These are phyloP conservation scores for Fonsecaea erecta DNA, from an alignment of 2,329 filamentous ascomycete species.

Conservation along the genomic window DNA sequence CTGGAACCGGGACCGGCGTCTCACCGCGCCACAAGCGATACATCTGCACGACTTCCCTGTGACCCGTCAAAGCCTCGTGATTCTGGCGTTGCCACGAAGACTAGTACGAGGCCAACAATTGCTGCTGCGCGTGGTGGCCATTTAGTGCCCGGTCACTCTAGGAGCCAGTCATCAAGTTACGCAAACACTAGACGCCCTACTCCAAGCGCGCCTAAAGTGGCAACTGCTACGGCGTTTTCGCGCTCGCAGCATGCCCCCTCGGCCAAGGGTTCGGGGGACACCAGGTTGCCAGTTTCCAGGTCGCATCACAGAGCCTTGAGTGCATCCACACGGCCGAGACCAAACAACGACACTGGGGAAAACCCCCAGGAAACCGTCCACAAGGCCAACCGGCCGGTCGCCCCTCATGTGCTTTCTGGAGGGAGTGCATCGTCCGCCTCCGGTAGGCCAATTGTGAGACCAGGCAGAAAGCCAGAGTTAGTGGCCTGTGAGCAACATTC, in stretches of 20 bases:
- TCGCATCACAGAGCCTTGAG: constrained; percentile 12
- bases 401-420: background rate
- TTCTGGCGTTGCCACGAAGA: constrained; percentile 6
- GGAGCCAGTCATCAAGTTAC: constrained; percentile 13
- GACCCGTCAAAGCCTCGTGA: constrained; percentile 6
- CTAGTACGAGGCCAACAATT: background rate
- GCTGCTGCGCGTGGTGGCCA: background rate
- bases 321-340: constrained; percentile 8
- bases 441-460: background rate
- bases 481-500: constrained; percentile 47
- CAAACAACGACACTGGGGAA: background rate
- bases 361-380: background rate
- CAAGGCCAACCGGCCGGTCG: background rate
- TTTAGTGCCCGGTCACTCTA: constrained; percentile 7
- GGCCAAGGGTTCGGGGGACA: background rate
- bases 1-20: constrained; percentile 8
- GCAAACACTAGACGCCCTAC: background rate
- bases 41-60: constrained; percentile 3
- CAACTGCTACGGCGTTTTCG: constrained; percentile 6
- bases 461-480: constrained; percentile 40
- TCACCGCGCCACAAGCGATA: constrained; percentile 15
- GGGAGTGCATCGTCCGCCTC: background rate
- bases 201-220: background rate
- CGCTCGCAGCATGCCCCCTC: constrained; percentile 1
- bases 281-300: background rate